Evolutionary conservation across 495 filamentous ascomycete species (phyloP).

Genomic region (Aspergillus steynii): DNA sequence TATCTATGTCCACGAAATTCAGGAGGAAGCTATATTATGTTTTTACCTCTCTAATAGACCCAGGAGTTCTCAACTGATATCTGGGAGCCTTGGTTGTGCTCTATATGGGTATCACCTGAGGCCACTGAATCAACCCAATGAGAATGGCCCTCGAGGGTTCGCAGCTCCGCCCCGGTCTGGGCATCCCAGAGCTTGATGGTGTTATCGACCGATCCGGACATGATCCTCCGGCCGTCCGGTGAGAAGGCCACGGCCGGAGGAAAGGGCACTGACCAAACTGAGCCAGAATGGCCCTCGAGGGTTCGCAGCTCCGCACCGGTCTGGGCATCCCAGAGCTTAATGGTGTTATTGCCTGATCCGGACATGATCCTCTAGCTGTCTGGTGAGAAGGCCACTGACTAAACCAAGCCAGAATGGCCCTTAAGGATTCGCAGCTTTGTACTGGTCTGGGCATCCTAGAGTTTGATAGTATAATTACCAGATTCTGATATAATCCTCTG

Average conservation of each 20-base stretch:
- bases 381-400: slow-evolving; percentile 7
- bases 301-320: slow-evolving; percentile 15
- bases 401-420: not conserved
- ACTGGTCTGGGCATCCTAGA: slow-evolving; percentile 1
- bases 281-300: slow-evolving; percentile 18
- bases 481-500: too few relatives aligned
- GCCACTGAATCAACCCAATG: not conserved
- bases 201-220: slow-evolving; percentile 16
- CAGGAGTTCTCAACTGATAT: not conserved
- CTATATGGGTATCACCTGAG: slow-evolving; percentile 1
- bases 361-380: slow-evolving; percentile 9
- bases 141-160: not conserved
- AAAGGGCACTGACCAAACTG: slow-evolving; percentile 1
- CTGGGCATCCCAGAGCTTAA: slow-evolving; percentile 6
- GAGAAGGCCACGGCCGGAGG: slow-evolving; percentile 6
- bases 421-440: not conserved
- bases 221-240: slow-evolving; percentile 6
- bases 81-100: not conserved
- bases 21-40: slow-evolving; percentile 2
- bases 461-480: not conserved
- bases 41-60: not conserved
- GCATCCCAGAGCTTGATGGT: slow-evolving; percentile 18
- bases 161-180: slow-evolving; percentile 3
- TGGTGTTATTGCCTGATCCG: slow-evolving; percentile 18
- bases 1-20: not conserved